Percentiles rank a stretch among this genome's conserved stretches.
These are phyloP conservation scores for Colletotrichum sp. DNA, from an alignment of 2,329 filamentous ascomycete species.

Conservation along the genomic window DNA sequence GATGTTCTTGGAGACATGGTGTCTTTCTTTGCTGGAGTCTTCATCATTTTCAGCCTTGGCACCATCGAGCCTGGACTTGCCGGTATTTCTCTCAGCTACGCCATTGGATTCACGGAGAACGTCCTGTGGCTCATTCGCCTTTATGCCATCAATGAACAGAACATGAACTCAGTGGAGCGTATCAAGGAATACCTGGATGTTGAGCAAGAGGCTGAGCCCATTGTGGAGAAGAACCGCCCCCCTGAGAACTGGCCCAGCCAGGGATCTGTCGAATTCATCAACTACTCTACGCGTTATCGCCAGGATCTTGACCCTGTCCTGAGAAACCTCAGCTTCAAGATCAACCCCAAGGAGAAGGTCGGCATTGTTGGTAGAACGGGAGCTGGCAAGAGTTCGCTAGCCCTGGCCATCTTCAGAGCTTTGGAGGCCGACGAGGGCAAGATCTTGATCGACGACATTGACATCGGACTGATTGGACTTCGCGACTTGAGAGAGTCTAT, in stretches of 20 bases:
- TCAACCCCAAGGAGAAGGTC: conserved; percentile 87
- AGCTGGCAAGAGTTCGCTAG: conserved; percentile 94
- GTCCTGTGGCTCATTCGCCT: conserved; percentile 95
- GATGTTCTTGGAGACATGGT: conserved; percentile 91
- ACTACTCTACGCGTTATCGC: conserved; percentile 90
- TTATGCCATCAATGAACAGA: conserved; percentile 95
- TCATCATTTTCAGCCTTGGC: conserved; percentile 84
- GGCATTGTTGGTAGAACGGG: conserved; percentile 96
- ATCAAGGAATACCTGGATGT: conserved; percentile 97
- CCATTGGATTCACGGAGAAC: conserved; percentile 96
- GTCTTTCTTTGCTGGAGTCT: conserved; percentile 90
- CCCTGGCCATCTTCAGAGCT: conserved; percentile 90
- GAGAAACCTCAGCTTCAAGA: conserved; percentile 83
- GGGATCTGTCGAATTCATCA: conserved; percentile 85
- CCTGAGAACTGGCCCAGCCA: conserved; percentile 82
- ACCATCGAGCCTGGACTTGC: conserved; percentile 88
- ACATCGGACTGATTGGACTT: conserved; percentile 89
- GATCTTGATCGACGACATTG: conserved; percentile 89
- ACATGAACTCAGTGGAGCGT: conserved; percentile 98
- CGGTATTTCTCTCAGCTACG: conserved; percentile 93
- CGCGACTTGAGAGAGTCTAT: conserved; percentile 91
- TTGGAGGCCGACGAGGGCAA: conserved; percentile 89
- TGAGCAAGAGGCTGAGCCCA: conserved; percentile 84
- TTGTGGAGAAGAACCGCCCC: conserved; percentile 81
- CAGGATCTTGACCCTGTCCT: conserved; percentile 87